Evolutionary conservation across 768 basidiomycete species (phyloP).

Genomic region (Termitomyces sp.): DNA sequence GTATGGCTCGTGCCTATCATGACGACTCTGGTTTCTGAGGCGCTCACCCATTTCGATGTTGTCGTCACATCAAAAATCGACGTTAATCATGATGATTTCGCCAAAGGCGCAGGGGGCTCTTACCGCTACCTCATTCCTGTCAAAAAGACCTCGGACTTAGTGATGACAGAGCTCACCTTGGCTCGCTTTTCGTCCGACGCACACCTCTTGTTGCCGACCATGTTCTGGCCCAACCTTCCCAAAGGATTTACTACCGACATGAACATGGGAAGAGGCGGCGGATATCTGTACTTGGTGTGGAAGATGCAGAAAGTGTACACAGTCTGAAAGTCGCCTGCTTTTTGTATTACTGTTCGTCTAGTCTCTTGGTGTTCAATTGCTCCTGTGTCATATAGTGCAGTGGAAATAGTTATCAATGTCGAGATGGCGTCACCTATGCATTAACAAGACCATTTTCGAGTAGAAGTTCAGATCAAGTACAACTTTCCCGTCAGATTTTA

Average conservation of each 20-base stretch:
- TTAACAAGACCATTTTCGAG: too few relatives aligned
- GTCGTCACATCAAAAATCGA: not conserved
- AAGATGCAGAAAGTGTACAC: not conserved
- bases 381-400: not conserved
- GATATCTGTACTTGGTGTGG: not conserved
- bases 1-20: conserved; percentile 2
- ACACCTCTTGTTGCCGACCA: not conserved
- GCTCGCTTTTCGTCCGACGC: not conserved
- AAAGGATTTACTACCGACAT: not conserved
- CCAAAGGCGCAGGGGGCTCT: not conserved
- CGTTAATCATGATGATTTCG: not conserved
- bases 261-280: not conserved
- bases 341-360: not conserved
- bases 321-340: not conserved
- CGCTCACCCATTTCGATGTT: not conserved
- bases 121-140: conserved; percentile 1
- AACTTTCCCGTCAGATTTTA: too few relatives aligned
- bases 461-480: too few relatives aligned
- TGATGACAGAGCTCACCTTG: not conserved
- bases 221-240: not conserved
- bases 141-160: not conserved
- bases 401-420: too few relatives aligned
- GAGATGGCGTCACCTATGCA: too few relatives aligned
- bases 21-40: not conserved
- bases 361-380: not conserved